Evolutionary conservation across 148 eudicot species (phyloP), one percentile per base, ranked within the genome.

Genomic region (Vaccinium darrowii): DNA sequence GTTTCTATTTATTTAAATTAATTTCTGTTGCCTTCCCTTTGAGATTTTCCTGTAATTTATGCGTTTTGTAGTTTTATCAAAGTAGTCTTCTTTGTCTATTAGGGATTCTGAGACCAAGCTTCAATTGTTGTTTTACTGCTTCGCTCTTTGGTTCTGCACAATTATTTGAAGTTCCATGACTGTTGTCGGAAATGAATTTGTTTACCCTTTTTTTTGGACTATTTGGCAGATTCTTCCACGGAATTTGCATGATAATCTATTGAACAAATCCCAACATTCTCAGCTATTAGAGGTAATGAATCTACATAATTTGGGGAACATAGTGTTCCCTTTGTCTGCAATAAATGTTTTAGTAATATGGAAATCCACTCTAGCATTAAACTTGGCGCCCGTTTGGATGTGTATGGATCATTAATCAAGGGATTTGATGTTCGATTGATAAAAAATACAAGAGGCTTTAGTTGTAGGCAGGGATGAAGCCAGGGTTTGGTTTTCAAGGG

Each of bases 221-320:
- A 57, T 71, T 84, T 84, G 53, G 18, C 88, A 91, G 92, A 87
- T 91, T 81, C 90, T 91, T 83, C 92, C 92, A 49, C 76, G 23
- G 80, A 89, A 91, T 86, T 57, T 91, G 83, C 91, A 77, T 79
- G 87, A 87, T 69, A 87, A 71, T 54, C 85, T 91, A 63, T 58
- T 79, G 84, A 16, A 52, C 47, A 87, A 88, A 81, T 84, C 88
- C 52, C 87, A 86, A 77, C 74, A 23, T 50, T 85, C 71, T 83
- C 86, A 87, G 50, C 91, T 91, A 60, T 57, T 91, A 21, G 92
- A 91, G 92, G 92, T 90, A 75, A 83, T 78, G 25, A 3, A 33
- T 79, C 47, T 72, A 4, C 81, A 58, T 53, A 3, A 36, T 5
- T 79, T 76, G 52, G 25, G 30, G 23, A 39, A 39, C 47, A 3